Evolutionary conservation across 106 monocot genomes (phyloP), one percentile per base, ranked within the genome.

Genomic region (Dendrobium officinale): DNA sequence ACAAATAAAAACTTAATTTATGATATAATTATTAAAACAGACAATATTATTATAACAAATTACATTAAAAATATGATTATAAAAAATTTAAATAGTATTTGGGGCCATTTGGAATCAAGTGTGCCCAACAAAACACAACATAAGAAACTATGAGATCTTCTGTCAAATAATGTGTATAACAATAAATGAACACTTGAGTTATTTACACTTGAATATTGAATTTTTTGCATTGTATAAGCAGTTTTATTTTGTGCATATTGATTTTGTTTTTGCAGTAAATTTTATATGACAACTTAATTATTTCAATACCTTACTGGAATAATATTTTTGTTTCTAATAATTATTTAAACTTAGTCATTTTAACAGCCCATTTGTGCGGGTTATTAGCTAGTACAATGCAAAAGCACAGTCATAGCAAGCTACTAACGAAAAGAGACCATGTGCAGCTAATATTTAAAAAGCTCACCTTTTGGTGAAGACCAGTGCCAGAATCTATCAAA

Each of bases 401-500:
- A 41, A 73, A 18, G 72, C 7, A 67, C 0, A 67, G 5, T 6
- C 4, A 41, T 73, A 17, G 16, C 18, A 33, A 73, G 42, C 31
- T 58, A 55, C 29, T 51, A 18, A 77, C 11, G 45, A 77, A n/a
- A 44, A 42, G 77, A 64, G 19, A 45, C 24, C 5, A 20, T 31
- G 24, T 27, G 4, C 58, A 61, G 24, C 31, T 24, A 75, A 5
- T 27, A 41, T 9, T 18, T 45, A 16, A 4, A n/a, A 79, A 59
- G 9, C 75, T 56, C 51, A 93, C 93, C 93, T 93, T 91, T 42
- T 83, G 74, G 77, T 93, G 89, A 87, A 93, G 89, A 47, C 89
- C 87, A 79, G 90, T 89, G 49, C 79, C 87, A 67, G 89, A 91
- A 84, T 84, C 85, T 86, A 87, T 93, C 78, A 93, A 78, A n/a